A percentile compares a stretch with the other conserved stretches of the same genome.
These are phyloP conservation scores for Ephemerocybe angulata DNA, from an alignment of 768 basidiomycete genomes.

Conservation along the genomic window DNA sequence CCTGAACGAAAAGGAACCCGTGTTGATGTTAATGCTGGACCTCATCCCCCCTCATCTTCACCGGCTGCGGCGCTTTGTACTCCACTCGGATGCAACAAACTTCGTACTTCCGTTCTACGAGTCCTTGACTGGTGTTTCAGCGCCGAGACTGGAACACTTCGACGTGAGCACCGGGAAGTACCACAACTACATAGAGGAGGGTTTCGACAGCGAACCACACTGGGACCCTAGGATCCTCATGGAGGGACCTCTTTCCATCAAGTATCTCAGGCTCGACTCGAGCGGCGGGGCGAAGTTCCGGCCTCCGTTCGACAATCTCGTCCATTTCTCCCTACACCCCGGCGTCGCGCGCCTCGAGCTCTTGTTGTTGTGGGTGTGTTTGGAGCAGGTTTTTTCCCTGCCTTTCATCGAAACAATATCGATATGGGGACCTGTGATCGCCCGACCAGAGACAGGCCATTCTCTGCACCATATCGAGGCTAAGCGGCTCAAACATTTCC, in stretches of 20 bases:
- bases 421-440: neutral
- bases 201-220: neutral
- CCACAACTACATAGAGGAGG: neutral
- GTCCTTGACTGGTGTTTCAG: neutral
- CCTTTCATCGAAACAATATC: neutral
- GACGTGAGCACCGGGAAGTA: neutral
- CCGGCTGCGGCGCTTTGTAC: neutral
- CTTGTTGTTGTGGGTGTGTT: neutral
- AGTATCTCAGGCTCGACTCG: neutral
- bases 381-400: neutral
- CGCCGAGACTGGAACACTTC: neutral
- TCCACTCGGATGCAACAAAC: neutral
- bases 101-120: neutral
- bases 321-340: neutral
- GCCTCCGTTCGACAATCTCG: neutral
- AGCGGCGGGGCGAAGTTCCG: neutral
- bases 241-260: neutral
- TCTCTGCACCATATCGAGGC: neutral
- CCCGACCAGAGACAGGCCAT: neutral
- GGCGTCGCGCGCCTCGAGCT: neutral
- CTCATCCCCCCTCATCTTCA: neutral
- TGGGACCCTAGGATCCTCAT: neutral
- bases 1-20: neutral
- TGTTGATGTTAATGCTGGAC: neutral
- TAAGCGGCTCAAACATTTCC: neutral